These are phyloP conservation scores for Strombidium stylifer DNA, from an alignment of 73 alveolate species.

Conservation along the genomic window DNA sequence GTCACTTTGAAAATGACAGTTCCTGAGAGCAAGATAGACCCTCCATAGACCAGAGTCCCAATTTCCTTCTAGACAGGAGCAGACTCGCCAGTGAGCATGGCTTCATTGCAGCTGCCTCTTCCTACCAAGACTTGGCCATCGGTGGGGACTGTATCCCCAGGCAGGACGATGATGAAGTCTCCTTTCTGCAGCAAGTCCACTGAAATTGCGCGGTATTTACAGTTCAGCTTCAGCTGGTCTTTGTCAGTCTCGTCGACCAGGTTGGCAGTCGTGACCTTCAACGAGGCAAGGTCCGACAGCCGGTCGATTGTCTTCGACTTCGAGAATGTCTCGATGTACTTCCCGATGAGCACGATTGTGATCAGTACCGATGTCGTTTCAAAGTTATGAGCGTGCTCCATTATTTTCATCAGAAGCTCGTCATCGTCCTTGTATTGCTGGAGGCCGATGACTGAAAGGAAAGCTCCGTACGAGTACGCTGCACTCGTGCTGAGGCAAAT, in stretches of 20 bases:
- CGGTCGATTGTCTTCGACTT: constrained; percentile 70
- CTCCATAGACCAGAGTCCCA: constrained; percentile 70
- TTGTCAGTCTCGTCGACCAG: constrained; percentile 50
- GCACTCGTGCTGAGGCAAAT: constrained; percentile 62
- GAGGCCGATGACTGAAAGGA: neutral
- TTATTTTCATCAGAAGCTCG: neutral
- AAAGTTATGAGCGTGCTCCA: constrained; percentile 71
- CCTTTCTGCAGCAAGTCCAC: constrained; percentile 72
- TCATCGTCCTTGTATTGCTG: neutral
- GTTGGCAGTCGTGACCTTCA: constrained; percentile 59
- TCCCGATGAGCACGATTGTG: constrained; percentile 74
- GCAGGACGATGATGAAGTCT: constrained; percentile 72
- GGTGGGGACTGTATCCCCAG: constrained; percentile 79
- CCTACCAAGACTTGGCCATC: constrained; percentile 88
- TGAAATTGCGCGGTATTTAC: constrained; percentile 17
- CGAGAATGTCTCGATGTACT: constrained; percentile 76
- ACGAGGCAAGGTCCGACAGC: constrained; percentile 57
- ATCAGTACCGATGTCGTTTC: constrained; percentile 77
- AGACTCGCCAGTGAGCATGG: constrained; percentile 88
- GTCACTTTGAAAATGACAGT: constrained; percentile 61
- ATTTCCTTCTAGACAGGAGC: constrained; percentile 51
- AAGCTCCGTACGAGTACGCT: constrained; percentile 52
- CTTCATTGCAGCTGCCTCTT: constrained; percentile 66
- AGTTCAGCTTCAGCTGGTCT: neutral
- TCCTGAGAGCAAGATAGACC: constrained; percentile 64